Percentiles rank a stretch among this genome's conserved stretches.
Conservation (phyloP, 192 early-diverging fungal genomes). For the Backusella tarrabulga region DNA sequence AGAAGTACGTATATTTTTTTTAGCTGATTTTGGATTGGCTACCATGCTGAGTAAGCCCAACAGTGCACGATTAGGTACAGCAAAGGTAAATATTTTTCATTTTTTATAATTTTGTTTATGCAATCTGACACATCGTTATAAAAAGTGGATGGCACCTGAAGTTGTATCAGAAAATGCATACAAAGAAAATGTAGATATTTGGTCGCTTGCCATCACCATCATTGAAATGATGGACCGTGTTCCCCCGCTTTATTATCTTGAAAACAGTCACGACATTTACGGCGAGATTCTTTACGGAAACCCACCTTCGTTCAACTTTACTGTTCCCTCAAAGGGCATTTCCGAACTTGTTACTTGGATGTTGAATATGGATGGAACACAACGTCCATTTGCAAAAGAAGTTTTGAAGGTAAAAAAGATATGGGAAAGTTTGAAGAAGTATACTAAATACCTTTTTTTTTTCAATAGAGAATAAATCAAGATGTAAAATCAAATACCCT, state of each 20-base stretch:
- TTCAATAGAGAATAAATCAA: conserved; percentile 15
- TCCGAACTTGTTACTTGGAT: conserved; percentile 24
- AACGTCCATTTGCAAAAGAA: conserved; percentile 21
- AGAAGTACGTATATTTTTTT: not conserved
- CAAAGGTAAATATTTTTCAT: conserved; percentile 20
- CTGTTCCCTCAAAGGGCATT: conserved; percentile 20
- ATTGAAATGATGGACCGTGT: conserved; percentile 46
- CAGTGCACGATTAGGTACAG: conserved; percentile 30
- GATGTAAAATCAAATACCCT: conserved; percentile 19
- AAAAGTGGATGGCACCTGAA: conserved; percentile 46
- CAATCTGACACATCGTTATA: not conserved
- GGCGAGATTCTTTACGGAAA: conserved; percentile 30
- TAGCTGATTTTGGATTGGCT: conserved; percentile 34
- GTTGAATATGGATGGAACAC: conserved; percentile 19
- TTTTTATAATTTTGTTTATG: not conserved
- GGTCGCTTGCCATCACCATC: conserved; percentile 44
- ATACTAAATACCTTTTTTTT: not conserved
- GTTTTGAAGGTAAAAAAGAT: conserved; percentile 22
- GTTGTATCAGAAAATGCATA: conserved; percentile 37
- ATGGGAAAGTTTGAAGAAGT: not conserved
- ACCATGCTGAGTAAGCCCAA: conserved; percentile 23
- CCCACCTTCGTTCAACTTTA: conserved; percentile 31
- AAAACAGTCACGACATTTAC: conserved; percentile 34
- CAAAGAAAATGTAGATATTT: conserved; percentile 47
- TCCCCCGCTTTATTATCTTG: conserved; percentile 41